Evolutionary conservation across 352 stramenopile genomes (phyloP).

Genomic region (Phytopythium oedochilum): DNA sequence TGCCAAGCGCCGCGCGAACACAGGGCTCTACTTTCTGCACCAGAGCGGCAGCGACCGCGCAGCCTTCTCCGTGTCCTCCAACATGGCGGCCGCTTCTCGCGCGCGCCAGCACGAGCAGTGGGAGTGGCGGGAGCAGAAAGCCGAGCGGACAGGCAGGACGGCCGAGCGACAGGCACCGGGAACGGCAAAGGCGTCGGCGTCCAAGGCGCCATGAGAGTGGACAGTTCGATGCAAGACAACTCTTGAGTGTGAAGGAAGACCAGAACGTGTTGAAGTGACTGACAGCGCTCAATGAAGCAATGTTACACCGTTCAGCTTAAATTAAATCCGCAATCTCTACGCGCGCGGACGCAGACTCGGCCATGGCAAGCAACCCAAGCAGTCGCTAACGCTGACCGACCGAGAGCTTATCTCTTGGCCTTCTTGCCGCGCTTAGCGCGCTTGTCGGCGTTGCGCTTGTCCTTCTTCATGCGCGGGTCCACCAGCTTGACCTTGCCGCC

Average conservation of each 20-base stretch:
- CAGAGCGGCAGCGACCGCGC: constrained; percentile 22
- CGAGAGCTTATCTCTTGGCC: constrained; percentile 80
- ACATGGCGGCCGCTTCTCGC: constrained; percentile 1
- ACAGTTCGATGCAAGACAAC: too few species aligned
- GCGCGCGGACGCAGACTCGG: neutral
- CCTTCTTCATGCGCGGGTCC: constrained; percentile 97
- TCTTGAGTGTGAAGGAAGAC: too few species aligned
- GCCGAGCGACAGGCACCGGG: neutral
- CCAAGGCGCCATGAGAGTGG: neutral
- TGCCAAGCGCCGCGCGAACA: constrained; percentile 5
- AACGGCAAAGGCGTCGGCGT: neutral
- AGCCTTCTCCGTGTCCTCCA: constrained; percentile 12
- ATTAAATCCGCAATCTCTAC: neutral
- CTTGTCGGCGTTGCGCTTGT: constrained; percentile 89
- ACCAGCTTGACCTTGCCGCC: constrained; percentile 95
- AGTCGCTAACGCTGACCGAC: neutral
- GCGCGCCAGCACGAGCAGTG: constrained; percentile 32
- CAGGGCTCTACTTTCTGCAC: constrained; percentile 58
- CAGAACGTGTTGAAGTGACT: too few species aligned
- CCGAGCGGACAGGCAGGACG: neutral
- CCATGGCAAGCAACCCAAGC: too few species aligned
- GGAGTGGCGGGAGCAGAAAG: constrained; percentile 32
- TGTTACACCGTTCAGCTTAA: too few species aligned
- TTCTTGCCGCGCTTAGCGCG: constrained; percentile 84
- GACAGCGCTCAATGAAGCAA: too few species aligned